These are phyloP conservation scores for Dendrostoma leiphaemia DNA, from an alignment of 2,329 filamentous ascomycete genomes.

Conservation along the genomic window DNA sequence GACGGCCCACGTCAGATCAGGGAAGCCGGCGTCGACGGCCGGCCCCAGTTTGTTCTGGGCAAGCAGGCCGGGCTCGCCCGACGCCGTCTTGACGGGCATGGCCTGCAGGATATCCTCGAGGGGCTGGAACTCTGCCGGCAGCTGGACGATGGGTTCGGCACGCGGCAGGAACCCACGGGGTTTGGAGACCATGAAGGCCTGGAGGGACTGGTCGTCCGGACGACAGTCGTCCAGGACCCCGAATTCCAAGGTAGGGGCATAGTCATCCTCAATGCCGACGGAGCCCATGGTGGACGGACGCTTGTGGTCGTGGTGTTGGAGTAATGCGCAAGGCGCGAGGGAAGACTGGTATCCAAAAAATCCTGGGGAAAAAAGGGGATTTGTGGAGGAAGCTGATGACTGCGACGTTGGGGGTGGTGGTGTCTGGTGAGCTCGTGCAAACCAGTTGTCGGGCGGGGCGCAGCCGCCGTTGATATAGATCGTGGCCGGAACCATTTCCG, in stretches of 20 bases:
- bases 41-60: conserved; percentile 72
- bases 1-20: conserved; percentile 71
- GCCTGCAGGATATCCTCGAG: conserved; percentile 70
- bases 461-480: conserved; percentile 22
- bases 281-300: conserved; percentile 43
- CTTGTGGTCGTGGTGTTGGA: neutral
- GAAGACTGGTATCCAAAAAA: conserved; percentile 11
- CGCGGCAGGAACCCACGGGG: conserved; percentile 73
- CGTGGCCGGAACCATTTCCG: conserved; percentile 35
- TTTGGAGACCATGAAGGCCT: conserved; percentile 78
- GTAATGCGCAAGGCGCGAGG: neutral
- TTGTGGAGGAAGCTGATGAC: neutral
- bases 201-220: conserved; percentile 61
- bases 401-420: neutral
- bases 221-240: conserved; percentile 61
- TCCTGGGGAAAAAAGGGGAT: neutral
- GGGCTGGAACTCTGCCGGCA: conserved; percentile 71
- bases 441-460: conserved; percentile 5
- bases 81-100: conserved; percentile 75
- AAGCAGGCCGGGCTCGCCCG: conserved; percentile 74
- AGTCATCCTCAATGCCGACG: conserved; percentile 24
- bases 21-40: conserved; percentile 69
- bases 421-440: conserved; percentile 8
- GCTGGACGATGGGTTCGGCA: conserved; percentile 56
- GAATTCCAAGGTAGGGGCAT: conserved; percentile 40